Evolutionary conservation across 2,329 filamentous ascomycete genomes (phyloP).

Genomic region (Ophiostoma angusticollis): DNA sequence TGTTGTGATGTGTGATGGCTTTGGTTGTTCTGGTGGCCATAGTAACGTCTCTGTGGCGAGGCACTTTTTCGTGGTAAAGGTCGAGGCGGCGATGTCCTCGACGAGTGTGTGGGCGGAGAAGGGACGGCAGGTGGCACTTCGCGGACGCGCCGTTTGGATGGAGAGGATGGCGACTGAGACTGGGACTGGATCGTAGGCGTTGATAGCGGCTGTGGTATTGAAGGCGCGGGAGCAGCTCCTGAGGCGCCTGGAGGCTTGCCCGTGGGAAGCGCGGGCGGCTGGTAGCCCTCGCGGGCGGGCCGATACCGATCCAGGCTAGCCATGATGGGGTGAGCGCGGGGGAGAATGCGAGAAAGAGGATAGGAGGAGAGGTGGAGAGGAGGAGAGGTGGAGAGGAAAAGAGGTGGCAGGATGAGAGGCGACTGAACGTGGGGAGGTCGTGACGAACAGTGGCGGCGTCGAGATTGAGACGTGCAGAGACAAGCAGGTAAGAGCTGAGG

Average conservation of each 20-base stretch:
- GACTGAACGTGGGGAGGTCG: neutral
- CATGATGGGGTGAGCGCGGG: constrained; percentile 24
- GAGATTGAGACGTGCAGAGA: neutral
- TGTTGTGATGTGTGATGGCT: neutral
- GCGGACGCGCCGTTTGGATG: constrained; percentile 25
- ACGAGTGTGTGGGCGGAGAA: constrained; percentile 44
- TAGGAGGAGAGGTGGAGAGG: neutral
- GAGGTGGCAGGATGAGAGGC: neutral
- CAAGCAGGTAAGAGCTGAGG: neutral
- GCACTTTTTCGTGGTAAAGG: constrained; percentile 27
- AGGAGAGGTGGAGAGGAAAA: neutral
- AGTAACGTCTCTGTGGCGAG: constrained; percentile 24
- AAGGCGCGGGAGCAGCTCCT: constrained; percentile 4
- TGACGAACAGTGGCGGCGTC: neutral
- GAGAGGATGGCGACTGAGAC: constrained; percentile 1
- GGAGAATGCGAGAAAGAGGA: neutral
- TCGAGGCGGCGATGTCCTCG: constrained; percentile 41
- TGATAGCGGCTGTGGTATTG: neutral
- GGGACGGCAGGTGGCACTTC: constrained; percentile 49
- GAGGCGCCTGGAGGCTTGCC: constrained; percentile 7
- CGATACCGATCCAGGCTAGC: constrained; percentile 49
- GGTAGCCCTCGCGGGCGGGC: constrained; percentile 43
- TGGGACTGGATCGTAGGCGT: constrained; percentile 18
- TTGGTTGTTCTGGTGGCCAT: neutral
- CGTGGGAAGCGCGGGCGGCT: constrained; percentile 34